Conservation (phyloP, 306 rosid genomes). For the Trifolium repens region DNA sequence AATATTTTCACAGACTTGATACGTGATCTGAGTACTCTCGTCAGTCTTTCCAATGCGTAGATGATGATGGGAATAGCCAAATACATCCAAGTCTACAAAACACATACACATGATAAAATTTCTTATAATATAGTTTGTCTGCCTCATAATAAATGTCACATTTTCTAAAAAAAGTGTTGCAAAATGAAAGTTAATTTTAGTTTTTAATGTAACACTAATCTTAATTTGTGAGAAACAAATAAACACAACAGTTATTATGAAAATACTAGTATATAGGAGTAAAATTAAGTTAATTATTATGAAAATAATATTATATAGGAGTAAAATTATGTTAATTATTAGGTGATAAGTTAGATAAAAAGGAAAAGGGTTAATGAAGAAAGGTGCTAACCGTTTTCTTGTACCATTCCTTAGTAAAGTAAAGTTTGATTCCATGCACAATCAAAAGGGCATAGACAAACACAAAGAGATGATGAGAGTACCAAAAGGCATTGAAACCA, state of each 20-base stretch:
- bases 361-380: conserved; percentile 16
- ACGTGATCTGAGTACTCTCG: conserved; percentile 52
- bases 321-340: too few relatives aligned
- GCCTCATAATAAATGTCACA: too few relatives aligned
- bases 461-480: conserved; percentile 94
- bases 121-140: too few relatives aligned
- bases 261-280: too few relatives aligned
- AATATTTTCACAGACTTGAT: conserved; percentile 50
- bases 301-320: too few relatives aligned
- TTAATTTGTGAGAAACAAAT: too few relatives aligned
- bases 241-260: too few relatives aligned
- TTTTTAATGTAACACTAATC: too few relatives aligned
- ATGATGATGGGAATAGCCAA: conserved; percentile 51
- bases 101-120: background rate
- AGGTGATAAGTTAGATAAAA: background rate
- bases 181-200: too few relatives aligned
- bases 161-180: too few relatives aligned
- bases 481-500: conserved; percentile 97
- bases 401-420: conserved; percentile 71
- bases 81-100: conserved; percentile 62
- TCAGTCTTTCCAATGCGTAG: conserved; percentile 50
- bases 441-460: conserved; percentile 81
- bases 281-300: too few relatives aligned
- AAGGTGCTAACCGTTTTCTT: conserved; percentile 64
- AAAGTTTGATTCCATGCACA: conserved; percentile 75